These are phyloP conservation scores for Pythium myriotylum DNA, from an alignment of 352 stramenopile species.

Conservation along the genomic window DNA sequence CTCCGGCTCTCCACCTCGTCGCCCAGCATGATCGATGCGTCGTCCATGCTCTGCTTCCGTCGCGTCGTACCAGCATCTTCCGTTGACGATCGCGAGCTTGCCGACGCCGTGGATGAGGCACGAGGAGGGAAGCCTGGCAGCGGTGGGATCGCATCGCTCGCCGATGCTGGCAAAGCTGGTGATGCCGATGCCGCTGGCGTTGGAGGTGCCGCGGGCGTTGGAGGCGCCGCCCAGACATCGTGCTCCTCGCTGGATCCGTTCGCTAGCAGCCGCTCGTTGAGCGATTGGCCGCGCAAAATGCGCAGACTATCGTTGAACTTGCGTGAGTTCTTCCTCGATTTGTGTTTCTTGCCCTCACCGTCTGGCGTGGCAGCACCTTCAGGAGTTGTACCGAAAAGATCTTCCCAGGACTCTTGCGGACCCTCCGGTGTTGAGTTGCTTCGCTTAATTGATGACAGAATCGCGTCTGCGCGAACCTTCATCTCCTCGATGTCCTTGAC, in stretches of 20 bases:
- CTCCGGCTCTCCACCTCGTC: constrained; percentile 14
- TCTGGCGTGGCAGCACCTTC: constrained; percentile 8
- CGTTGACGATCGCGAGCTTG: constrained; percentile 9
- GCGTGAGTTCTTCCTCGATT: constrained; percentile 64
- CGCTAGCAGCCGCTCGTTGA: constrained; percentile 48
- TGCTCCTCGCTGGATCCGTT: constrained; percentile 37
- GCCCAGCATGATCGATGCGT: constrained; percentile 15
- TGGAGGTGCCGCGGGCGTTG: constrained; percentile 1
- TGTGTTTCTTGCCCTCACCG: constrained; percentile 50
- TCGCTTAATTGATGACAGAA: constrained; percentile 28
- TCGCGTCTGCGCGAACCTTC: constrained; percentile 61
- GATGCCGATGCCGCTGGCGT: too few relatives aligned
- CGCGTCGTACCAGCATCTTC: constrained; percentile 1
- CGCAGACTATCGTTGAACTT: constrained; percentile 75
- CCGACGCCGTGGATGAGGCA: constrained; percentile 1
- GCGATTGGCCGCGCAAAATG: constrained; percentile 49
- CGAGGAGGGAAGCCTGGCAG: constrained; percentile 4
- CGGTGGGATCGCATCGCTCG: background rate
- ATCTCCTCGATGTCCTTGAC: constrained; percentile 58
- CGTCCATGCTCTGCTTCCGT: constrained; percentile 25
- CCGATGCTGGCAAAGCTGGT: background rate
- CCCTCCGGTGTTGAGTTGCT: constrained; percentile 14
- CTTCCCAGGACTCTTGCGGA: constrained; percentile 66
- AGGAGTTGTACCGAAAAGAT: constrained; percentile 51
- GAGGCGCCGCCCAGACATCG: background rate